Evolutionary conservation across 225 moss, liverwort and hornwort genomes (phyloP).

Genomic region (Physcomitrellopsis africana): DNA sequence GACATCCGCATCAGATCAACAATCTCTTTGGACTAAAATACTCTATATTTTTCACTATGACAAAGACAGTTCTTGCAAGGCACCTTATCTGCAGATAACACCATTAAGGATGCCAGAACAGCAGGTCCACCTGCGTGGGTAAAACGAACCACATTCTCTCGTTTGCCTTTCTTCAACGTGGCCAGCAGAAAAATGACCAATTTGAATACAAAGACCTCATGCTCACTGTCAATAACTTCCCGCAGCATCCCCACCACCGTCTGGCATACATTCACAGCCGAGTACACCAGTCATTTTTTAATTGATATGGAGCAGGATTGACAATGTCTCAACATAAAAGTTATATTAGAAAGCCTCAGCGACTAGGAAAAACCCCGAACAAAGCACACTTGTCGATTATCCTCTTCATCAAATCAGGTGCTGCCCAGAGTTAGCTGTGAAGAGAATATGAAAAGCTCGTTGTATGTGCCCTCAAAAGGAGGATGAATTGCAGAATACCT

Average conservation of each 20-base stretch:
- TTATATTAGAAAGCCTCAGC: slow-evolving; percentile 10
- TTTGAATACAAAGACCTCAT: slow-evolving; percentile 97
- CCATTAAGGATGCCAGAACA: slow-evolving; percentile 81
- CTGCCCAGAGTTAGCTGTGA: slow-evolving; percentile 8
- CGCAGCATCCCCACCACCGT: slow-evolving; percentile 99
- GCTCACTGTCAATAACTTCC: slow-evolving; percentile 89
- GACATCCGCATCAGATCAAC: neutral
- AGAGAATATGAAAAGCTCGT: slow-evolving; percentile 6
- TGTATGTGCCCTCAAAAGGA: neutral
- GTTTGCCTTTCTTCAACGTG: slow-evolving; percentile 81
- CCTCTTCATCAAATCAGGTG: neutral
- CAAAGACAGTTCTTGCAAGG: slow-evolving; percentile 14
- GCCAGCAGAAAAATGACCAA: slow-evolving; percentile 87
- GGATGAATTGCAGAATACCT: slow-evolving; percentile 54
- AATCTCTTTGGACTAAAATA: neutral
- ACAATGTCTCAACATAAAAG: slow-evolving; percentile 1
- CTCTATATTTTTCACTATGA: slow-evolving; percentile 1
- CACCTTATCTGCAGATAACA: slow-evolving; percentile 88
- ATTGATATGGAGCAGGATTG: slow-evolving; percentile 8
- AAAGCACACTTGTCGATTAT: neutral
- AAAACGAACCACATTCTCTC: slow-evolving; percentile 90
- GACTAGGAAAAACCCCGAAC: slow-evolving; percentile 1
- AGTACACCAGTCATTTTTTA: slow-evolving; percentile 18
- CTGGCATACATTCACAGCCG: slow-evolving; percentile 47
- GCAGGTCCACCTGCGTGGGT: slow-evolving; percentile 88